phyloP scores from a whole-genome alignment of 2,329 filamentous ascomycete genomes.

The Exophiala spinifera region DNA sequence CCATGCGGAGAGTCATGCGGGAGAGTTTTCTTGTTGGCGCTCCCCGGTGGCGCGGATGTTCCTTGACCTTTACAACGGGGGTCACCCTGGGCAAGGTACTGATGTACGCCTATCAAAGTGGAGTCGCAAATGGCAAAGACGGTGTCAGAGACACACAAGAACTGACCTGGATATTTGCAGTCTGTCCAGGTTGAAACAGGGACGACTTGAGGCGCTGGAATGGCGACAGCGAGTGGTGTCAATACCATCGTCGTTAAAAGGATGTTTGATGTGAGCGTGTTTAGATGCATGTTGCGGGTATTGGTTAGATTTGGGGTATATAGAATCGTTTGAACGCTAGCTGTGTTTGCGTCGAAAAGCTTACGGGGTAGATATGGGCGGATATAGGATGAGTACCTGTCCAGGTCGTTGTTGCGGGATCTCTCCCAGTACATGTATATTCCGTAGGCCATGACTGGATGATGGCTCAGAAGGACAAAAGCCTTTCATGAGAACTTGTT shows the following conservation, averaged over 20 bases:
- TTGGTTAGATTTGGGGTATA: not conserved
- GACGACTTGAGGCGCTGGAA: not conserved
- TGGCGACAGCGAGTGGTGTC: not conserved
- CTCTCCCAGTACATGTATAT: no score
- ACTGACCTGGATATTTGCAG: constrained; percentile 7
- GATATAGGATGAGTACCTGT: no score
- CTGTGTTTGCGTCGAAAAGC: not conserved
- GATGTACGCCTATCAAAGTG: constrained; percentile 5
- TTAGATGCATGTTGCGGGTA: not conserved
- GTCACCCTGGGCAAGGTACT: constrained; percentile 10
- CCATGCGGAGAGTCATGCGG: no score
- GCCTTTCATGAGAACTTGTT: no score
- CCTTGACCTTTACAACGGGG: not conserved
- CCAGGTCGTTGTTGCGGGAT: no score
- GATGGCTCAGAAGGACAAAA: no score
- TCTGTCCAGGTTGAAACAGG: not conserved
- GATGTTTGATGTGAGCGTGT: not conserved
- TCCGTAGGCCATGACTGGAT: no score
- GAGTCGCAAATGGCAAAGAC: constrained; percentile 10
- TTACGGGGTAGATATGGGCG: not conserved
- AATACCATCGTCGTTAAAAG: not conserved
- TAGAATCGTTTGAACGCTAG: not conserved
- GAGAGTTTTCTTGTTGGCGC: no score
- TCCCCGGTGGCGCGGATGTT: no score
- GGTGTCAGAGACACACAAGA: constrained; percentile 7